Evolutionary conservation across 192 early-diverging fungal species (phyloP), one percentile per base, ranked within the genome.

Genomic region (Umbelopsis sp.): DNA sequence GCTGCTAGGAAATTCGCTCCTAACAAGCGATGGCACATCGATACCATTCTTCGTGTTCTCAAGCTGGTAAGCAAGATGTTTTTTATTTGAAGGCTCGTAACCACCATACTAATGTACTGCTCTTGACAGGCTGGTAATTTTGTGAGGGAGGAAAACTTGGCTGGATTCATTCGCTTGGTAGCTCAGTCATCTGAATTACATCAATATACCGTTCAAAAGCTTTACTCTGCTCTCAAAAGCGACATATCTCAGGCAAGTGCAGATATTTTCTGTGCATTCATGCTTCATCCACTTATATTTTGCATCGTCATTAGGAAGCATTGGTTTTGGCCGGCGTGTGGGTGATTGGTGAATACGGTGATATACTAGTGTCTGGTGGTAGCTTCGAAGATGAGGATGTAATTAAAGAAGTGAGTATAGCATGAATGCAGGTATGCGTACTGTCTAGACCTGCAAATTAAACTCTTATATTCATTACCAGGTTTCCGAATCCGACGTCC

Each of bases 281-380:
- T 53, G 49, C 18, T 65, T 44, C 52, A 37, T 23, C 11, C 15
- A 47, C 50, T 61, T 18, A 73, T 23, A 35, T 30, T 65, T 25
- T 49, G 47, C 86, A 87, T 35, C 64, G 79, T 21, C 75, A 84
- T 50, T 90, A 97, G 82, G 94, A 97, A 74, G 93, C 92, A 10
- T 86, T 98, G 65, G 90, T 96, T 21, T 84, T 96, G 72, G 93
- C 93, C 25, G 92, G 90, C 46, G 86, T 93, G 6, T 99, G 98
- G 98, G 86, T 91, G 58, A 89, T 98, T 77, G 98, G 98, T 51
- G 98, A 99, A 79, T 98, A 92, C 78, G 98, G 95, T 35, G 97
- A 99, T 74, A 76, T 95, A 11, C 86, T 99, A 22, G 88, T 95
- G 23, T 82, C 79, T 18, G 86, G 80, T 25, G 91, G 88, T 25